Evolutionary conservation across 805 yeast species (phyloP), one percentile per base, ranked within the genome.

Genomic region (Tetrapisispora namnaoensis): DNA sequence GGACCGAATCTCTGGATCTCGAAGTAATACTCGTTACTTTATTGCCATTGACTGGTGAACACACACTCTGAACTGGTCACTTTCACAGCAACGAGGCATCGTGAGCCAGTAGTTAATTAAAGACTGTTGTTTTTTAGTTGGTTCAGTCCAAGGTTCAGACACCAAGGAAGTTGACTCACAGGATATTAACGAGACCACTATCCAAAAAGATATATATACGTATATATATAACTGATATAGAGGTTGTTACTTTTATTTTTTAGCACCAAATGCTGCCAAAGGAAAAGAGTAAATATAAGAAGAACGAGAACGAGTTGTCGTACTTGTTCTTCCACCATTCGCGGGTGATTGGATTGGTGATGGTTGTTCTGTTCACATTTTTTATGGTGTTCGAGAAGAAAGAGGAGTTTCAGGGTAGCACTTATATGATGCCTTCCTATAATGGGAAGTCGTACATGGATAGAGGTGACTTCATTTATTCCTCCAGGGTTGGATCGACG

Each of bases 401-500:
- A 21, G 35, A 36, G 16, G 38, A 36, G n/a, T 24, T 44, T 18
- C 35, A 2, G 11, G 11, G 21, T 10, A 17, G 27, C 21, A 16
- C 32, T 20, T 24, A 36, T 22, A 9, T 13, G 11, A 8, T 37
- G 28, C 42, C 42, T 28, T 39, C 43, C 11, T 34, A 34, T 21
- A 18, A 39, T 13, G 49, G 49, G 16, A 36, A 24, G 8, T 40
- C 45, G 35, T 46, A 46, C n/a, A 41, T 46, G 45, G 49, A 46
- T 16, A 36, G 40, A 18, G 45, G 49, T 18, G 45, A 46, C 17
- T 41, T 22, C 20, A 14, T 41, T 2, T 46, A 46, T 35, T 37
- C 49, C 10, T 46, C 49, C 4, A 51, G 48, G 35, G 56, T 56
- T 14, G 40, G 51, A 8, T 34, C 49, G 22, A 54, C 56, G 7